Conservation (phyloP, 768 basidiomycete species). For the Stropharia rugosoannulata region DNA sequence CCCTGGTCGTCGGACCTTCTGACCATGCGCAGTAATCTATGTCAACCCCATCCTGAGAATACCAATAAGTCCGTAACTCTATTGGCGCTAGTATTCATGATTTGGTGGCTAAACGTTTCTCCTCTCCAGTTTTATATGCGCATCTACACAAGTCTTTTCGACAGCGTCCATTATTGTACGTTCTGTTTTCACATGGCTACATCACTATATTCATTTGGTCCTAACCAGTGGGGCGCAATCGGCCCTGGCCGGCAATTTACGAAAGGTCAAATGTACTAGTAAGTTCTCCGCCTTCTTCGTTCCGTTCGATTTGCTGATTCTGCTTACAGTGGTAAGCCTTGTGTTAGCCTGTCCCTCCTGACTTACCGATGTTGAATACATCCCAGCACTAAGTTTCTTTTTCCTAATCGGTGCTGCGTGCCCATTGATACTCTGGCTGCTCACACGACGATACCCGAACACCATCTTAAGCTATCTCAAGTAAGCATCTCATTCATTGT, state of each 20-base stretch:
- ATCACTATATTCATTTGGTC: slow-evolving; percentile 5
- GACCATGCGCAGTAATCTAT: no score
- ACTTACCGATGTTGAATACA: background rate
- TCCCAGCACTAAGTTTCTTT: slow-evolving; percentile 58
- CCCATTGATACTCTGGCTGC: slow-evolving; percentile 60
- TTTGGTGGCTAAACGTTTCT: background rate
- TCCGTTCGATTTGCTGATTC: background rate
- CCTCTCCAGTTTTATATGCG: slow-evolving; percentile 48
- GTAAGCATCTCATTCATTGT: slow-evolving; percentile 34
- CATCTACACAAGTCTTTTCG: slow-evolving; percentile 48
- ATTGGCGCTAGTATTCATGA: background rate
- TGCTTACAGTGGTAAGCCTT: slow-evolving; percentile 19
- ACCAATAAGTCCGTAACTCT: no score
- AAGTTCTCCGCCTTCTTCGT: slow-evolving; percentile 18
- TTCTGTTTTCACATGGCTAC: slow-evolving; percentile 3
- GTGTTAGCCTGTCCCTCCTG: background rate
- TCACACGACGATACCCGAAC: slow-evolving; percentile 64
- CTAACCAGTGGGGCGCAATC: slow-evolving; percentile 58
- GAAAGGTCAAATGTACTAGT: slow-evolving; percentile 59
- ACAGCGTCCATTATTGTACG: slow-evolving; percentile 60
- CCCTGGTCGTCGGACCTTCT: background rate
- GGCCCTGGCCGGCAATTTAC: slow-evolving; percentile 63
- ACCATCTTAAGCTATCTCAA: slow-evolving; percentile 66
- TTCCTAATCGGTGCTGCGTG: slow-evolving; percentile 72
- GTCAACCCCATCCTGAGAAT: no score